Percentiles rank a stretch among this genome's conserved stretches.
phyloP scores from a whole-genome alignment of 1,284 basidiomycete genomes.

The Exobasidium cylindrosporum region DNA sequence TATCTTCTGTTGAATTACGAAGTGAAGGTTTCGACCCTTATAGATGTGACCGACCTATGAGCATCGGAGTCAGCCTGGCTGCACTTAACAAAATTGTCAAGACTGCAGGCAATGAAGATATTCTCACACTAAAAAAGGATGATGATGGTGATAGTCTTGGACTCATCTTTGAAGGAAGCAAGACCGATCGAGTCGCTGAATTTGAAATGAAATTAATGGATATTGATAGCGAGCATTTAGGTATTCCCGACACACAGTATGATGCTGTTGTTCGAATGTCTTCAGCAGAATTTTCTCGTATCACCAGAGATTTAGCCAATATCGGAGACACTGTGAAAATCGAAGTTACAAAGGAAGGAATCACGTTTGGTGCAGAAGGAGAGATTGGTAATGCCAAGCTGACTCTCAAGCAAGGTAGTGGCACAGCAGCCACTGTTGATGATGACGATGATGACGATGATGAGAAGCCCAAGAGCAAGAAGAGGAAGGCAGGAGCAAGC shows the following conservation, averaged over 20 bases:
- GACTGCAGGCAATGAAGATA: constrained; percentile 94
- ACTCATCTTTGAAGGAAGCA: constrained; percentile 85
- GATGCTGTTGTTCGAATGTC: constrained; percentile 89
- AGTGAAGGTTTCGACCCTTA: constrained; percentile 59
- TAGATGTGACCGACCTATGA: constrained; percentile 94
- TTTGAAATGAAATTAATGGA: constrained; percentile 99
- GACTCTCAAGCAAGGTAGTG: constrained; percentile 71
- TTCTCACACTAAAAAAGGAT: constrained; percentile 82
- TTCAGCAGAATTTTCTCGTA: constrained; percentile 81
- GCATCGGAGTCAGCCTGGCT: constrained; percentile 63
- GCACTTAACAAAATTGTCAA: constrained; percentile 93
- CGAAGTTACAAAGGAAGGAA: constrained; percentile 92
- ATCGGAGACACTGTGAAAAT: constrained; percentile 94
- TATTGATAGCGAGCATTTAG: constrained; percentile 87
- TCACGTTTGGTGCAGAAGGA: constrained; percentile 88
- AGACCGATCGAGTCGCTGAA: constrained; percentile 89
- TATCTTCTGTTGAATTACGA: constrained; percentile 74
- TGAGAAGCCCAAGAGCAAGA: constrained; percentile 47
- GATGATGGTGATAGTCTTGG: constrained; percentile 89
- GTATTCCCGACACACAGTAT: constrained; percentile 98
- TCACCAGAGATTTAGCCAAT: constrained; percentile 86
- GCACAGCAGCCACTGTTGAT: constrained; percentile 48
- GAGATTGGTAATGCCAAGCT: constrained; percentile 91
- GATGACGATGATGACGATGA: constrained; percentile 50
- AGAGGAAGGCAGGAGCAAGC: constrained; percentile 25